Conservation (phyloP, 352 stramenopile species). For the Globisporangium iwayamae region DNA sequence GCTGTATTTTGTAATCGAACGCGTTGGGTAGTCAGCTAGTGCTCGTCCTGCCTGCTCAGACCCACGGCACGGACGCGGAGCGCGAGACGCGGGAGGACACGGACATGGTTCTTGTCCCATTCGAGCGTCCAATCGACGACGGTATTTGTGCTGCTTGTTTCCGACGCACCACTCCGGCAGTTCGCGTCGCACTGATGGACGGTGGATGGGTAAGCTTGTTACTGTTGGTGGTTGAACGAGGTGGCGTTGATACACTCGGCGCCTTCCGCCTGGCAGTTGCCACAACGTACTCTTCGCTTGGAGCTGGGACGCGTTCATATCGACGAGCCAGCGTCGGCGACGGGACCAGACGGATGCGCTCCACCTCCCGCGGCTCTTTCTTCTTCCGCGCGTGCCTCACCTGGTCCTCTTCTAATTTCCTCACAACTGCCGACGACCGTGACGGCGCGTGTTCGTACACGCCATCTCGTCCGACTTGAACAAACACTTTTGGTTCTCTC, state of each 20-base stretch:
- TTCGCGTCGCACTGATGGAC: slow-evolving; percentile 10
- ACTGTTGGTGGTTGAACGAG: background rate
- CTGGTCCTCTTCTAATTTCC: slow-evolving; percentile 32
- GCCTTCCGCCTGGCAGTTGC: background rate
- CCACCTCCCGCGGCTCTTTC: slow-evolving; percentile 27
- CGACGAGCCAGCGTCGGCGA: slow-evolving; percentile 40
- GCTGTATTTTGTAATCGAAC: too few species aligned
- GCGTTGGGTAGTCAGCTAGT: too few species aligned
- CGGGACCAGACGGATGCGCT: slow-evolving; percentile 47
- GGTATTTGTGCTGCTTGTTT: background rate
- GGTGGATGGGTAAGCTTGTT: background rate
- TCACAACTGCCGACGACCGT: slow-evolving; percentile 29
- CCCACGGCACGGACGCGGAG: slow-evolving; percentile 12
- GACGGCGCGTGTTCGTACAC: slow-evolving; percentile 31
- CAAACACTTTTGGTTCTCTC: slow-evolving; percentile 39
- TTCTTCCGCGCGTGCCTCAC: slow-evolving; percentile 25
- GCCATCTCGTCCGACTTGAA: slow-evolving; percentile 36
- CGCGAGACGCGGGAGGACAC: slow-evolving; percentile 12
- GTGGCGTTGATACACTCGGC: slow-evolving; percentile 35
- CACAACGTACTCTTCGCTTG: slow-evolving; percentile 14
- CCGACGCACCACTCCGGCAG: background rate
- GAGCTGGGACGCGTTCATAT: slow-evolving; percentile 39
- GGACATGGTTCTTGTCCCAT: background rate
- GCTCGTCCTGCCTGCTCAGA: slow-evolving; percentile 2
- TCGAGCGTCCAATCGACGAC: slow-evolving; percentile 1